Evolutionary conservation across 1,284 basidiomycete species (phyloP).

Genomic region (Trichosporon coremiiforme): DNA sequence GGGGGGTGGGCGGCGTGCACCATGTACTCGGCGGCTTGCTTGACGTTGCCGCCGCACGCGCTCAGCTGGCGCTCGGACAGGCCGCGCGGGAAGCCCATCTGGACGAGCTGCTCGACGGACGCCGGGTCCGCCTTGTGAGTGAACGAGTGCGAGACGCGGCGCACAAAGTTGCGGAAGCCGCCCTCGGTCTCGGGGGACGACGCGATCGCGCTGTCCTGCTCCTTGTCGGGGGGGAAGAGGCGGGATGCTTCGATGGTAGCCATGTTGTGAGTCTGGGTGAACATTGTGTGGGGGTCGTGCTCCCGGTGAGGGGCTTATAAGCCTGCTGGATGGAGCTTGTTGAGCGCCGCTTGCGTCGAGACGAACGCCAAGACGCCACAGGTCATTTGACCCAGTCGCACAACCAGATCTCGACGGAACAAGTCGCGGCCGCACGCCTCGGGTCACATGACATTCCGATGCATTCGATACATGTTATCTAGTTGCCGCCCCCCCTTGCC

Average conservation of each 20-base stretch:
- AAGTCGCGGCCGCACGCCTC: conserved; percentile 2
- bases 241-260: conserved; percentile 8
- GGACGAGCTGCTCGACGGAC: conserved; percentile 25
- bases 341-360: too few species aligned
- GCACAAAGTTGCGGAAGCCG: conserved; percentile 25
- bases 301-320: neutral
- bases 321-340: too few species aligned
- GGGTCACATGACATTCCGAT: conserved; percentile 5
- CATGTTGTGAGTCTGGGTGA: neutral
- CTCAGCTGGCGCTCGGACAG: conserved; percentile 25
- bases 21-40: conserved; percentile 27
- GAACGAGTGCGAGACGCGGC: conserved; percentile 25
- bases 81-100: conserved; percentile 30
- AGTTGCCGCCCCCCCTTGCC: neutral
- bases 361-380: conserved; percentile 14
- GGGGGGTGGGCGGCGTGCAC: conserved; percentile 32
- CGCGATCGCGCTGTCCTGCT: neutral
- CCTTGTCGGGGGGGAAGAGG: neutral
- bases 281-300: neutral
- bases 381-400: neutral
- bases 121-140: neutral
- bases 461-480: neutral
- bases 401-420: conserved; percentile 16
- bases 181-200: neutral
- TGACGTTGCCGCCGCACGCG: conserved; percentile 21